Evolutionary conservation across 768 basidiomycete species (phyloP).

Genomic region (Tephrocybe sp.): DNA sequence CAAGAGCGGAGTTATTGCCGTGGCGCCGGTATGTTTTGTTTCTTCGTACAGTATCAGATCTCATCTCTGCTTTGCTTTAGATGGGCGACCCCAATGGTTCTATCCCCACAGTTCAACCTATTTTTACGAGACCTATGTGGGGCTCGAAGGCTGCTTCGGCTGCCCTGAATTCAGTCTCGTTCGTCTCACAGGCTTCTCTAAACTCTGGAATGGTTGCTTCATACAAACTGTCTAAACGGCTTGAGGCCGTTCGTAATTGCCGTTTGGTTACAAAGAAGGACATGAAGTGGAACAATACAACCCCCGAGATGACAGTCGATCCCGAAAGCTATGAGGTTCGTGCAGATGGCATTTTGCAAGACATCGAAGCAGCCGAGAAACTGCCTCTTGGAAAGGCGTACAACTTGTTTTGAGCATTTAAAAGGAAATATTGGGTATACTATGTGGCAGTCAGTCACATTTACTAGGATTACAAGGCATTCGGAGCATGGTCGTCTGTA

Average conservation of each 20-base stretch:
- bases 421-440: not conserved
- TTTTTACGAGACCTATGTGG: constrained; percentile 92
- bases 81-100: constrained; percentile 98
- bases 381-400: constrained; percentile 73
- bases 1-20: constrained; percentile 92
- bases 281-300: constrained; percentile 90
- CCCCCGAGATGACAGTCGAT: constrained; percentile 86
- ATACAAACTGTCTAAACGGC: constrained; percentile 71
- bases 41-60: not conserved
- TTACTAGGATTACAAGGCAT: too few species aligned
- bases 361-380: constrained; percentile 69
- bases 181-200: constrained; percentile 80
- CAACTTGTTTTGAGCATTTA: constrained; percentile 69
- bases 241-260: constrained; percentile 77
- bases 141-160: constrained; percentile 76
- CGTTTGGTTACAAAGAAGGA: constrained; percentile 76
- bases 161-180: constrained; percentile 80
- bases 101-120: constrained; percentile 94
- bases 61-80: constrained; percentile 33
- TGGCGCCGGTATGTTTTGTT: constrained; percentile 66
- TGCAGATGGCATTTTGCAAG: constrained; percentile 76
- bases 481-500: too few species aligned
- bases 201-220: constrained; percentile 53
- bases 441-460: too few species aligned
- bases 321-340: constrained; percentile 89